Percentiles rank a stretch among this genome's conserved stretches.
Evolutionary conservation across 2,329 filamentous ascomycete species (phyloP).

Genomic region (Phoma herbarum): DNA sequence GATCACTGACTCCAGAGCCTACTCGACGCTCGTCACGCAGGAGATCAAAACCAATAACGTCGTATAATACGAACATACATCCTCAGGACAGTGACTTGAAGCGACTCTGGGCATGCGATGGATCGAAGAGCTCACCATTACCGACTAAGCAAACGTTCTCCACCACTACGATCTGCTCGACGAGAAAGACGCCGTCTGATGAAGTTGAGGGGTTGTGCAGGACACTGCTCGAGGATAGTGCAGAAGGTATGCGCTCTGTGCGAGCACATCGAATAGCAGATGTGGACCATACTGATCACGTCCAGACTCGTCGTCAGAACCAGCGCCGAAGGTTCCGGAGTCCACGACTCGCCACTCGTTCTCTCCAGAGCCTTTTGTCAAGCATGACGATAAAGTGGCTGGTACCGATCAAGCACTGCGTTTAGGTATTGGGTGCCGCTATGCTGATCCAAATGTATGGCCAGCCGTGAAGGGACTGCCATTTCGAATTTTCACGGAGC

Average conservation of each 20-base stretch:
- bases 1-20: slow-evolving; percentile 7
- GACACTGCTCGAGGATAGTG: neutral
- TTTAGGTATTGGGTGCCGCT: neutral
- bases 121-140: slow-evolving; percentile 8
- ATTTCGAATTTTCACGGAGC: slow-evolving; percentile 30
- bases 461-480: slow-evolving; percentile 18
- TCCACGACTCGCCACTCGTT: neutral
- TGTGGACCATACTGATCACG: neutral
- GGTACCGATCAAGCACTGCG: neutral
- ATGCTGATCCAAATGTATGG: slow-evolving; percentile 16
- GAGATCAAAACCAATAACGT: slow-evolving; percentile 23
- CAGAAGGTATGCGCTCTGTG: neutral
- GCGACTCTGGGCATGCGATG: slow-evolving; percentile 14
- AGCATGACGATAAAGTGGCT: neutral
- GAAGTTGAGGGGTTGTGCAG: neutral
- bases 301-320: neutral
- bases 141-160: slow-evolving; percentile 4
- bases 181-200: neutral
- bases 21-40: slow-evolving; percentile 40
- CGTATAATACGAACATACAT: slow-evolving; percentile 41
- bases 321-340: neutral
- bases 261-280: neutral
- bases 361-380: neutral
- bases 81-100: slow-evolving; percentile 40
- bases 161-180: too few species aligned